These are phyloP conservation scores for Adansonia grandidieri DNA, from an alignment of 441 rosid species.

Conservation along the genomic window DNA sequence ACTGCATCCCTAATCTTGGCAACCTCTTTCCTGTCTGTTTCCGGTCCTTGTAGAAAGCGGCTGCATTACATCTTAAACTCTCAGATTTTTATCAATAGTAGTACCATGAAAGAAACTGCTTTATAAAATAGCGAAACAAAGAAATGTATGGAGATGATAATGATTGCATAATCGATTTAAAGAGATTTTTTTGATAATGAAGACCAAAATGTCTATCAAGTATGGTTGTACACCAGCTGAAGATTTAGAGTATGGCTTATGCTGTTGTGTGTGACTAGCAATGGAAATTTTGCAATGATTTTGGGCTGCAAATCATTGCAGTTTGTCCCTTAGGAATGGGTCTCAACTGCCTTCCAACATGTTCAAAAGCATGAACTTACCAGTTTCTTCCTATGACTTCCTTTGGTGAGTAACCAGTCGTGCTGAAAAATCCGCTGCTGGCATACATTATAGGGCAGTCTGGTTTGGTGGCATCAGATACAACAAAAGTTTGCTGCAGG, in stretches of 20 bases:
- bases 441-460: constrained; percentile 90
- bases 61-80: constrained; percentile 38
- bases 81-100: no score
- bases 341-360: no score
- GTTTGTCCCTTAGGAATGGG: not conserved
- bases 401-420: constrained; percentile 85
- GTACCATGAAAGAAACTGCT: no score
- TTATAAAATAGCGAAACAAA: not conserved
- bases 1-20: constrained; percentile 74
- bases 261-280: not conserved
- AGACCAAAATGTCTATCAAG: not conserved
- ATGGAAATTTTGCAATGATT: not conserved
- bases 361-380: constrained; percentile 36
- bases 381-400: constrained; percentile 91
- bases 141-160: not conserved
- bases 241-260: no score
- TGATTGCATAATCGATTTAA: not conserved
- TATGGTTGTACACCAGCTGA: not conserved
- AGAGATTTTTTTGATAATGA: not conserved
- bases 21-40: constrained; percentile 75
- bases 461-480: constrained; percentile 87
- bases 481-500: constrained; percentile 94
- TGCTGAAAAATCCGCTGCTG: constrained; percentile 87
- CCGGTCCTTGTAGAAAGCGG: constrained; percentile 93
- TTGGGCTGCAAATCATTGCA: not conserved